Base-by-base conservation (phyloP, 2,329 filamentous ascomycete genomes). In the Aspergillus pseudoterreus region DNA sequence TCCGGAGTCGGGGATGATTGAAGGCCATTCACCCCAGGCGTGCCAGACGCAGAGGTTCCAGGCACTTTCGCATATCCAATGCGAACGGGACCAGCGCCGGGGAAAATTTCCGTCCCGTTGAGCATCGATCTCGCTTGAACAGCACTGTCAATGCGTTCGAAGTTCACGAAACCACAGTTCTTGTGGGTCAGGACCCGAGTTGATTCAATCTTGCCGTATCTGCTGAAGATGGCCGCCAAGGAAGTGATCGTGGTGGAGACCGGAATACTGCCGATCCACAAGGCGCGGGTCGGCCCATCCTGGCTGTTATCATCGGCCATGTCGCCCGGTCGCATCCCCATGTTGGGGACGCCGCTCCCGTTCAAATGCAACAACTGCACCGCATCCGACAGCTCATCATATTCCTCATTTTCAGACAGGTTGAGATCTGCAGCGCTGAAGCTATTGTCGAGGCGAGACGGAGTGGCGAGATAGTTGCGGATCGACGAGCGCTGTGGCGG, bases 121-220 rank as follows among this genome's bases (percentile, higher is more conserved):
- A 96, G 85, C 66, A 86, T 82, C 12, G 85, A 85, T 70, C 92
- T 95, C 14, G 94, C 94, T 54, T 90, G 85, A 36, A 96, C 86
- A 50, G 94, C 94, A 67, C 90, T 95, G 58, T 97, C 92, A 27
- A 94, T 75, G 53, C 84, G 86, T 72, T 97, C 91, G 65, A 96
- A 99, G 72, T 99, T 99, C 67, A 99, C 92, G 63, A 99, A 99
- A 3, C 92, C 94, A 68, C 94, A 99, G 73, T 96, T 97, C 80
- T 99, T 99, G 78, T 99, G 91, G 0, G 94, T 97, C 55, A 99
- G 79, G 4, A 99, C 94, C 57, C 94, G 83, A 24, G 90, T 92
- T 3, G 92, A 96, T 59, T 94, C 81, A 57, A 99, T 96, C 3
- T 87, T 82, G 9, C 94, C 94, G 60, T 94, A 95, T n/a, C 86